phyloP scores from a whole-genome alignment of 371 early-diverging fungal species.

The Apophysomyces sp. region DNA sequence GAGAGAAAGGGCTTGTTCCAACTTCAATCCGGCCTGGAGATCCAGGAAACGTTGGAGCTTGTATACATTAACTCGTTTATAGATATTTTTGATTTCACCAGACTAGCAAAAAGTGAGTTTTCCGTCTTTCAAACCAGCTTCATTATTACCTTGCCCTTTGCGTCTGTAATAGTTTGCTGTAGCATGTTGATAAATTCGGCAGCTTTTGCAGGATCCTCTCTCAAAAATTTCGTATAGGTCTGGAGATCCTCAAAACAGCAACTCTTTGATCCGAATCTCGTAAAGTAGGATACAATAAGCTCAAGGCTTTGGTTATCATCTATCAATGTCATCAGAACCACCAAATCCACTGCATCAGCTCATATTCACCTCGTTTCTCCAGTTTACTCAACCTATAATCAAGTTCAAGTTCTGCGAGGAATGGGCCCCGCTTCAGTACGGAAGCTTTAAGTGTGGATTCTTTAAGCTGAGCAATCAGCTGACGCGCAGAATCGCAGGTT shows the following conservation, averaged over 20 bases:
- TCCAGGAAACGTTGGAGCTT: slow-evolving; percentile 56
- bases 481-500: slow-evolving; percentile 29
- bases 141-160: slow-evolving; percentile 32
- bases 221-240: slow-evolving; percentile 50
- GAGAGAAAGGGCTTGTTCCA: slow-evolving; percentile 10
- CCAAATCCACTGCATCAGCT: background rate
- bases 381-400: slow-evolving; percentile 41
- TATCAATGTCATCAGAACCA: slow-evolving; percentile 6
- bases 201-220: slow-evolving; percentile 21
- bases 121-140: background rate
- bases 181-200: slow-evolving; percentile 35
- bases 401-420: slow-evolving; percentile 74
- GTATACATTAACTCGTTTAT: slow-evolving; percentile 50
- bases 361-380: slow-evolving; percentile 13
- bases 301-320: slow-evolving; percentile 38
- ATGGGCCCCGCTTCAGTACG: slow-evolving; percentile 67
- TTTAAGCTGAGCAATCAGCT: slow-evolving; percentile 36
- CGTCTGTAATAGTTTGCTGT: slow-evolving; percentile 25
- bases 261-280: slow-evolving; percentile 64
- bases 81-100: slow-evolving; percentile 36
- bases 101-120: slow-evolving; percentile 6
- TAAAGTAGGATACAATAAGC: slow-evolving; percentile 60
- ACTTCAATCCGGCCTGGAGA: slow-evolving; percentile 19
- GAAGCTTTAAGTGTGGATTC: slow-evolving; percentile 33
- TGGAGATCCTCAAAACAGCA: slow-evolving; percentile 82